These are phyloP conservation scores for Porpolomopsis calyptriformis DNA, from an alignment of 768 basidiomycete species.

Conservation along the genomic window DNA sequence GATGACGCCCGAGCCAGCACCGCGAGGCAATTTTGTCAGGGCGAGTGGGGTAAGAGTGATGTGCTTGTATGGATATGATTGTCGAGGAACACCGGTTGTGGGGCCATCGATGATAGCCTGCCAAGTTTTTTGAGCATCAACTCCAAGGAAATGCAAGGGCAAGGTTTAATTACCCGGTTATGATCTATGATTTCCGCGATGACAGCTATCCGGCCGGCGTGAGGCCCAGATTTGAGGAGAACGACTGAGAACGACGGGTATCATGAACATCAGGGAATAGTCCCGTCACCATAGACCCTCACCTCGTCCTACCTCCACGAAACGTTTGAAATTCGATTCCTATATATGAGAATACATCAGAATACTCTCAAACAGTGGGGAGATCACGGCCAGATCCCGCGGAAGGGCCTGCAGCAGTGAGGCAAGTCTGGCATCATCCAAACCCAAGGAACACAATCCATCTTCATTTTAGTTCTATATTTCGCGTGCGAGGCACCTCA, in stretches of 20 bases:
- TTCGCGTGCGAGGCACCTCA: background rate
- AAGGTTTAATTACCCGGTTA: conserved; percentile 64
- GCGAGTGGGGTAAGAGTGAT: conserved; percentile 82
- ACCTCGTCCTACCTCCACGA: conserved; percentile 98
- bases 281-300: conserved; percentile 14
- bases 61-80: conserved; percentile 85
- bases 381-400: background rate
- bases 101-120: conserved; percentile 97
- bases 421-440: background rate
- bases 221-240: conserved; percentile 84
- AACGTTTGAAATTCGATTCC: conserved; percentile 89
- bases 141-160: background rate
- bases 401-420: conserved; percentile 1
- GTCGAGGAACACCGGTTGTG: conserved; percentile 82
- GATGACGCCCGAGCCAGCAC: conserved; percentile 69
- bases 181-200: conserved; percentile 99
- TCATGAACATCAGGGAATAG: background rate
- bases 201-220: conserved; percentile 81
- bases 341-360: conserved; percentile 16
- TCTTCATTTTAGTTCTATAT: too few relatives aligned
- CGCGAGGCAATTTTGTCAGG: conserved; percentile 78
- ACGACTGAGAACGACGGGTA: conserved; percentile 46
- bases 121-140: background rate
- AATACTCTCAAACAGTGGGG: background rate
- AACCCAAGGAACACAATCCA: background rate